Base-by-base conservation (phyloP, 305 asterid species). In the Rubia tinctorum region DNA sequence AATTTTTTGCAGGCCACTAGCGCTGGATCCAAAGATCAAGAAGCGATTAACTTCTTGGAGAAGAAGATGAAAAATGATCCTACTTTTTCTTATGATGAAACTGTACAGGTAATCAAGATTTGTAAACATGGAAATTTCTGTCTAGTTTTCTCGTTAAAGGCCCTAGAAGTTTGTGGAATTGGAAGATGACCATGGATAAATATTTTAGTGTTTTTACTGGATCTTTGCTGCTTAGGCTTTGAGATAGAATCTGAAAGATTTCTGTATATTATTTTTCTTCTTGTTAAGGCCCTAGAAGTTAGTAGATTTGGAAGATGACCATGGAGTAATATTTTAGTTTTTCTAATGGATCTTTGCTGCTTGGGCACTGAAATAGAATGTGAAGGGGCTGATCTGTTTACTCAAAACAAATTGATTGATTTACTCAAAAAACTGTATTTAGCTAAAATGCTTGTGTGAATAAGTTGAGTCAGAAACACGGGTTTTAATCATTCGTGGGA, bases 61-160 rank as follows among this genome's bases (percentile, higher is more conserved):
- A 95, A 95, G 91, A 95, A 95, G 85, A 95, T 95, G 99, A 95
- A 95, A 83, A 90, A 89, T 71, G 95, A 90, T 68, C 97, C 96
- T 22, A 90, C 96, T 53, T 90, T 95, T 84, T 75, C 99, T 65
- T 95, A 85, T 55, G 98, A 90, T n/a, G 99, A 95, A 85, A 95
- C 99, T 4, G 96, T 95, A 60, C 99, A 92, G 99, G 99, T 90
- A 87, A 81, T 71, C 9, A 25, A 22, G 73, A 64, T 59, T 25
- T 10, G 39, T 63, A 47, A 8, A 69, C 15, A 37, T 65, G 12
- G 13, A 72, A 23, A 63, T 14, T 20, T 20, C 39, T 13, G 10
- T 42, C 5, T 13, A 18, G 45, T 62, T 55, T 44, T 45, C 7
- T 62, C 20, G 39, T 70, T 22, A 53, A 13, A 30, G 47, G 20